Conservation (phyloP, 176 grass and related monocot genomes). For the Triticum urartu region DNA sequence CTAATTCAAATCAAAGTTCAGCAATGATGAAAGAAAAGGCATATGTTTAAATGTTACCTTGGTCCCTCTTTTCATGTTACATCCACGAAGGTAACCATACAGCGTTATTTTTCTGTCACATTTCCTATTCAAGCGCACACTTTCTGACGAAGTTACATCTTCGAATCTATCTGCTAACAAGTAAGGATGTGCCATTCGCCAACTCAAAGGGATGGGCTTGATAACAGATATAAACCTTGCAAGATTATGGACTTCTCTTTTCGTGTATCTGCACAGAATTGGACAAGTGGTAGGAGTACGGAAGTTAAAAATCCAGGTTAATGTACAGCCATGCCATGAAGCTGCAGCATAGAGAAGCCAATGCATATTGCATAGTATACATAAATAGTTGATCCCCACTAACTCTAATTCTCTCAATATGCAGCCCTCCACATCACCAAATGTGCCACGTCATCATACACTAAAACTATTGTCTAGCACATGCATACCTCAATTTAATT, state of each 20-base stretch:
- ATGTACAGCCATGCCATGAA: not conserved
- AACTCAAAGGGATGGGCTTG: slow-evolving; percentile 68
- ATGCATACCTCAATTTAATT: too few species aligned
- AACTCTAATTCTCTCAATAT: too few species aligned
- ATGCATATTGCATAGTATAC: not conserved
- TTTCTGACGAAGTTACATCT: slow-evolving; percentile 84
- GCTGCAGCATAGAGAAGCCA: not conserved
- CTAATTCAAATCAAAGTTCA: slow-evolving; percentile 21
- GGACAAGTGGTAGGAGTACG: not conserved
- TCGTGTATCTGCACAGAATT: slow-evolving; percentile 62
- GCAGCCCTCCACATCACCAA: too few species aligned
- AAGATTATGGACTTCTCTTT: slow-evolving; percentile 96
- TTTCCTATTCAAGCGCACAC: slow-evolving; percentile 66
- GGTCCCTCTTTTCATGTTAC: slow-evolving; percentile 90
- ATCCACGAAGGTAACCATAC: slow-evolving; percentile 97
- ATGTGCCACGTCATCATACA: too few species aligned
- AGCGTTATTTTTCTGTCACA: slow-evolving; percentile 95
- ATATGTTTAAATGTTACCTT: slow-evolving; percentile 56
- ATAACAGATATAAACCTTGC: slow-evolving; percentile 96
- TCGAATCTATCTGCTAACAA: slow-evolving; percentile 92
- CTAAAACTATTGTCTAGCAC: too few species aligned
- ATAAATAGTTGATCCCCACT: too few species aligned
- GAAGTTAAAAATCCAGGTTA: not conserved
- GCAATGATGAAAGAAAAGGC: slow-evolving; percentile 7
- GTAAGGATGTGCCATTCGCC: slow-evolving; percentile 93